Conservation (phyloP, 805 yeast genomes). For the Phaffomyces thermotolerans region DNA sequence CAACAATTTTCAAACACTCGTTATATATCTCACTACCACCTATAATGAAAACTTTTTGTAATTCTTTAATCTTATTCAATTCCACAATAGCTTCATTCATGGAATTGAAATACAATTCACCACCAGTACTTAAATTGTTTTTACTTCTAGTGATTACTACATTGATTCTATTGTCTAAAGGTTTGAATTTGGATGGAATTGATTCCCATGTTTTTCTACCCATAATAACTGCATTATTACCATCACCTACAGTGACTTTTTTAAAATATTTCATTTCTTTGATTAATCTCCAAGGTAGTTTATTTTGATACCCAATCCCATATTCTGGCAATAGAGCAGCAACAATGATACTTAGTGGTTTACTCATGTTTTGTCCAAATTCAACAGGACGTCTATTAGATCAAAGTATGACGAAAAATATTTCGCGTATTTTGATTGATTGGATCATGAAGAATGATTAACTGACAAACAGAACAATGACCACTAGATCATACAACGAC, state of each 20-base stretch:
- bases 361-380: too few species aligned
- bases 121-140: conserved; percentile 7
- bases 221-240: conserved; percentile 80
- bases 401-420: too few species aligned
- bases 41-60: conserved; percentile 69
- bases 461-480: background rate
- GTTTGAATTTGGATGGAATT: conserved; percentile 78
- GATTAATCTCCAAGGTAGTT: conserved; percentile 80
- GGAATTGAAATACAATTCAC: conserved; percentile 33
- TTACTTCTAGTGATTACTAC: conserved; percentile 58
- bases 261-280: conserved; percentile 83
- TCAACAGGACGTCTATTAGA: too few species aligned
- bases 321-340: conserved; percentile 76
- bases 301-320: conserved; percentile 81
- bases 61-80: conserved; percentile 21
- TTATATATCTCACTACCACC: conserved; percentile 91
- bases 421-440: too few species aligned
- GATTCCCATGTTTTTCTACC: conserved; percentile 96
- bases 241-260: conserved; percentile 51
- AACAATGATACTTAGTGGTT: conserved; percentile 43
- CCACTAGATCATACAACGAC: conserved; percentile 2
- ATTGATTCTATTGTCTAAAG: conserved; percentile 69
- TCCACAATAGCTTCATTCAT: conserved; percentile 35
- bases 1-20: conserved; percentile 38
- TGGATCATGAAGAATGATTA: too few species aligned